These are phyloP conservation scores for Ramaria sp. DNA, from an alignment of 768 basidiomycete species.

Conservation along the genomic window DNA sequence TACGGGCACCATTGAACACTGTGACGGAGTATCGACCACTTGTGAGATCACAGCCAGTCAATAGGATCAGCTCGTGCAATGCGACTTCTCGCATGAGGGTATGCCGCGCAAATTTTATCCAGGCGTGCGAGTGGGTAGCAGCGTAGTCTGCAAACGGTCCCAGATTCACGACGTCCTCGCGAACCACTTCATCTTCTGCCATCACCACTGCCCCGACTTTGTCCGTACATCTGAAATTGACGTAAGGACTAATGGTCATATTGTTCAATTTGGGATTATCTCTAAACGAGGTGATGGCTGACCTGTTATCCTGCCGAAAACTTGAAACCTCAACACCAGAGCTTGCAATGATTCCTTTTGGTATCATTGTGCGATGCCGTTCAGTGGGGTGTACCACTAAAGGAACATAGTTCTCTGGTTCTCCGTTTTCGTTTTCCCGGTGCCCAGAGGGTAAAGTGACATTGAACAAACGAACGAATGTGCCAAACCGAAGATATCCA, in stretches of 20 bases:
- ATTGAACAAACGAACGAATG: conserved; percentile 12
- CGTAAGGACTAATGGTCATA: not conserved
- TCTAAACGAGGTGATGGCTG: not conserved
- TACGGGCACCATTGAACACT: not conserved
- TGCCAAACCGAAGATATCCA: conserved; percentile 10
- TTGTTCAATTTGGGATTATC: not conserved
- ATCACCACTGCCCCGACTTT: conserved; percentile 2
- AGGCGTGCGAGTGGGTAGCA: not conserved
- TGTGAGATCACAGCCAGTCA: conserved; percentile 3
- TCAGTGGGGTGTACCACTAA: not conserved
- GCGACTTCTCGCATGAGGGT: not conserved
- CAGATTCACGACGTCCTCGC: not conserved
- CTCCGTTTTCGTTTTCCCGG: conserved; percentile 4
- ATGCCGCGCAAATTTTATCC: not conserved
- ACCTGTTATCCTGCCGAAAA: not conserved
- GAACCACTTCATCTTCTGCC: not conserved
- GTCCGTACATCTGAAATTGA: not conserved
- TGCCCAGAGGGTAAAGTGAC: conserved; percentile 8
- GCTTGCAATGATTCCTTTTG: not conserved
- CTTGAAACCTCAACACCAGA: not conserved
- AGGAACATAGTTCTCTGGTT: not conserved
- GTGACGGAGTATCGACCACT: not conserved
- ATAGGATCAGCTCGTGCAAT: conserved; percentile 1
- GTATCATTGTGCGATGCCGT: not conserved
- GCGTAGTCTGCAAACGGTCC: not conserved